These are phyloP conservation scores for Rehmannia glutinosa DNA, from an alignment of 257 asterid genomes.

Conservation along the genomic window DNA sequence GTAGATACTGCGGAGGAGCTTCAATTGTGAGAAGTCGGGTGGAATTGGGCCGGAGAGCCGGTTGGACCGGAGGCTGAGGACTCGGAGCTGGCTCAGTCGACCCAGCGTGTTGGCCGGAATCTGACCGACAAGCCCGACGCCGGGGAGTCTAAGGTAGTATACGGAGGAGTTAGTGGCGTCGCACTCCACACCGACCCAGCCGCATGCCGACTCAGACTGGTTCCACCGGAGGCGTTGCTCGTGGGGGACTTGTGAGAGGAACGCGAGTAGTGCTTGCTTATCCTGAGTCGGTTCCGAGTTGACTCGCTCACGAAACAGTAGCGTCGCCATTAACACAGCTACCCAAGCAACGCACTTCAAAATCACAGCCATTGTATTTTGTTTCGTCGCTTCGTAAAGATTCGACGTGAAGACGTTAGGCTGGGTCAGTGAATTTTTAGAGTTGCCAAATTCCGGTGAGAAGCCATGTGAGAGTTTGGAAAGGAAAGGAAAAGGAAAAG, in stretches of 20 bases:
- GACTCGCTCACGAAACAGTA: conserved; percentile 16
- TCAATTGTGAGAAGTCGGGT: conserved; percentile 59
- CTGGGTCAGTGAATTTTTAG: not conserved
- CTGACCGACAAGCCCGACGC: conserved; percentile 74
- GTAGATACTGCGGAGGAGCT: conserved; percentile 64
- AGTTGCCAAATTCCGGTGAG: not conserved
- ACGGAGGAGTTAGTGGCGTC: conserved; percentile 60
- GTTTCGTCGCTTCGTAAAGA: not conserved
- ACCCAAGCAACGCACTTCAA: not conserved
- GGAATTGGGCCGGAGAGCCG: conserved; percentile 70
- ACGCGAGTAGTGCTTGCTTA: conserved; percentile 72
- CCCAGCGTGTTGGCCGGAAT: conserved; percentile 67
- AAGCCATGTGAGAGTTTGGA: not conserved
- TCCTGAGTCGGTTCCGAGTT: conserved; percentile 70
- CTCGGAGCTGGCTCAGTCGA: conserved; percentile 64
- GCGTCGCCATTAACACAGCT: not conserved
- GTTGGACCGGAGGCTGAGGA: conserved; percentile 87
- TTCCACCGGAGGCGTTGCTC: conserved; percentile 72
- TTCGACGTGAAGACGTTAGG: not conserved
- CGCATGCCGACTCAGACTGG: conserved; percentile 56
- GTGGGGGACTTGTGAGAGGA: conserved; percentile 58
- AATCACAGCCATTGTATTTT: not conserved
- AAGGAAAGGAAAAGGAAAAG: not conserved
- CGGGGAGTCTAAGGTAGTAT: conserved; percentile 67
- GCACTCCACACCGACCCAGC: conserved; percentile 81